Percentiles rank a stretch among this genome's conserved stretches.
phyloP scores from a whole-genome alignment of 2,329 filamentous ascomycete genomes.

The Cladosporium colombiae region DNA sequence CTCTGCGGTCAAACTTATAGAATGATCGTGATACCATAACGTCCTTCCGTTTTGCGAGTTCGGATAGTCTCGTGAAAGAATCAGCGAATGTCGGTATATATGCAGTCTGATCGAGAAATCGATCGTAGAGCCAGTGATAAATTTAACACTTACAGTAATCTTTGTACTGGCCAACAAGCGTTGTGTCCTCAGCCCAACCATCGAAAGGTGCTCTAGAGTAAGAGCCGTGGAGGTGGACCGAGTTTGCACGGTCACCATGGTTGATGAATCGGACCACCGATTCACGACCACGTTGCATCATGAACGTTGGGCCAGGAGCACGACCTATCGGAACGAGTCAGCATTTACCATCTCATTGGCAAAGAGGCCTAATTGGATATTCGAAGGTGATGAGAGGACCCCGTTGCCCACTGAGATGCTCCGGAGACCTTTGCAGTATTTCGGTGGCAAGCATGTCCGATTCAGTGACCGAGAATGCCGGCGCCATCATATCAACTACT shows the following conservation, averaged over 20 bases:
- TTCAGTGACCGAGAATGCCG: too few species aligned
- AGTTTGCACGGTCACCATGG: conserved; percentile 46
- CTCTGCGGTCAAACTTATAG: conserved; percentile 33
- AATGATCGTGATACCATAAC: conserved; percentile 59
- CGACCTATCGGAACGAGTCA: neutral
- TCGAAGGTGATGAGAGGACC: neutral
- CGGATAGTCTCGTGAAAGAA: conserved; percentile 48
- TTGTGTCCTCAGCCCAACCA: conserved; percentile 58
- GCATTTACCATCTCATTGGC: neutral
- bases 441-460: neutral
- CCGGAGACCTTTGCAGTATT: neutral
- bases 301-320: conserved; percentile 56
- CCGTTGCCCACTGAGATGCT: neutral
- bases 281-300: conserved; percentile 52
- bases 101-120: too few species aligned
- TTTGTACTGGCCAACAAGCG: conserved; percentile 52
- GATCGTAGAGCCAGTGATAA: too few species aligned
- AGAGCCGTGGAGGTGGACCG: conserved; percentile 60
- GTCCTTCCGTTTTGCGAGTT: conserved; percentile 56
- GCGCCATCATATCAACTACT: fast-evolving
- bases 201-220: conserved; percentile 46
- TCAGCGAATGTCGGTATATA: neutral
- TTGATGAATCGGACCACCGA: conserved; percentile 58
- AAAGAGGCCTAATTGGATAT: neutral
- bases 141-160: conserved; percentile 59